These are phyloP conservation scores for Williopsis jadinii DNA, from an alignment of 1,139 yeast species.

Conservation along the genomic window DNA sequence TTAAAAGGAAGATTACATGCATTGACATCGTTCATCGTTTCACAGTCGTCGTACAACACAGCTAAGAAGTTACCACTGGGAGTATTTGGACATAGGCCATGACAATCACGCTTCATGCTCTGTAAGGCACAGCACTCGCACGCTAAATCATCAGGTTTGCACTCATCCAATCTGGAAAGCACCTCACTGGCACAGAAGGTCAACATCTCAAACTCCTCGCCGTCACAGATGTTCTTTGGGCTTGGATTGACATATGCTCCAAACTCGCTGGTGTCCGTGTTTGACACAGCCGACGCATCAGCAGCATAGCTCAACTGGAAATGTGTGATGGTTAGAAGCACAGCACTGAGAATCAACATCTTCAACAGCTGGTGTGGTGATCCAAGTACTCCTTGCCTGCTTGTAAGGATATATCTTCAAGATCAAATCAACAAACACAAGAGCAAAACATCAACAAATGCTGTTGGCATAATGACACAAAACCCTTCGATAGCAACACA, in stretches of 20 bases:
- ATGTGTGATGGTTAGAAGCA: slow-evolving; percentile 1
- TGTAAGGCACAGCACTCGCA: slow-evolving; percentile 53
- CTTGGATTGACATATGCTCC: slow-evolving; percentile 43
- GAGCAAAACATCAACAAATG: too few species aligned
- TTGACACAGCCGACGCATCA: slow-evolving; percentile 9
- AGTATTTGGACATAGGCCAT: slow-evolving; percentile 42
- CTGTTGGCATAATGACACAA: too few species aligned
- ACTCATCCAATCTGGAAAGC: slow-evolving; percentile 36
- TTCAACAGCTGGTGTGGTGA: too few species aligned
- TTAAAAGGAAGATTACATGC: slow-evolving; percentile 45
- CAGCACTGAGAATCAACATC: slow-evolving; percentile 6
- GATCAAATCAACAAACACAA: too few species aligned
- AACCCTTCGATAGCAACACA: too few species aligned
- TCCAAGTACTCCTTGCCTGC: too few species aligned
- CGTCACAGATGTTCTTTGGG: slow-evolving; percentile 33
- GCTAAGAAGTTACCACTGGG: slow-evolving; percentile 38
- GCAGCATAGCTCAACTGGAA: slow-evolving; percentile 1
- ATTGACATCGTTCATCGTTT: slow-evolving; percentile 39
- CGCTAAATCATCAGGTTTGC: slow-evolving; percentile 46
- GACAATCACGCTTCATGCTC: slow-evolving; percentile 38
- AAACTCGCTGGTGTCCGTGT: slow-evolving; percentile 24
- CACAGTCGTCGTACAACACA: slow-evolving; percentile 40
- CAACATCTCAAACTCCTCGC: slow-evolving; percentile 37
- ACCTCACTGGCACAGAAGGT: slow-evolving; percentile 42
- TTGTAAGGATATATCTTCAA: too few species aligned